These are phyloP conservation scores for Dispira simplex DNA, from an alignment of 192 early-diverging fungal species.

Conservation along the genomic window DNA sequence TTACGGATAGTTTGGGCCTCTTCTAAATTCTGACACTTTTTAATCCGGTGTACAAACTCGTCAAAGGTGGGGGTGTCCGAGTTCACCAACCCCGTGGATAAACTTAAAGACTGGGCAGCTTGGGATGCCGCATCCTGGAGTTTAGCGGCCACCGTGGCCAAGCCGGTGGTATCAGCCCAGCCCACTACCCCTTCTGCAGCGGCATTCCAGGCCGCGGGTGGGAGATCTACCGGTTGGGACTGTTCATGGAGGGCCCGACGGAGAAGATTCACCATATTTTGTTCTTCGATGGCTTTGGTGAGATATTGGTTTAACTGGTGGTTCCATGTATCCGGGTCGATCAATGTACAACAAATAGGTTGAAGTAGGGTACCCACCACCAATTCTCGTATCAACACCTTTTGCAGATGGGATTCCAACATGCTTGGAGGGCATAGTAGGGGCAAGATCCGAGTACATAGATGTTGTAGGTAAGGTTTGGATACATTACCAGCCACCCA, in stretches of 20 bases:
- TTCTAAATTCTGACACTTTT: constrained; percentile 37
- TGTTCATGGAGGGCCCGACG: constrained; percentile 51
- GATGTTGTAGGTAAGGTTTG: constrained; percentile 41
- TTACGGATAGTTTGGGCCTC: constrained; percentile 51
- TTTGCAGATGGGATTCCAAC: constrained; percentile 35
- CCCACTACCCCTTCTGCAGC: too few species aligned
- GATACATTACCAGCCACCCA: constrained; percentile 28
- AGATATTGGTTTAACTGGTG: constrained; percentile 51
- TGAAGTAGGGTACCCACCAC: constrained; percentile 48
- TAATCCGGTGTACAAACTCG: constrained; percentile 57
- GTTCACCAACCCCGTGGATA: not conserved
- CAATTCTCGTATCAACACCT: constrained; percentile 58
- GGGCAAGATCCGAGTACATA: constrained; percentile 45
- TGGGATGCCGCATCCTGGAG: constrained; percentile 11
- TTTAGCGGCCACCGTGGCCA: constrained; percentile 3
- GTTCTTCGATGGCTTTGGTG: constrained; percentile 26
- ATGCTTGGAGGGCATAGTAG: constrained; percentile 43
- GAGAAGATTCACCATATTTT: constrained; percentile 54
- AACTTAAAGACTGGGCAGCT: constrained; percentile 1
- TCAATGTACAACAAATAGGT: constrained; percentile 45
- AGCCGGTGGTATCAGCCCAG: not conserved
- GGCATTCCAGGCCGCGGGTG: not conserved
- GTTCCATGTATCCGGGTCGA: constrained; percentile 83
- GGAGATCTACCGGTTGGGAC: constrained; percentile 16
- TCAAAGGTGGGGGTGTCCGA: constrained; percentile 41